These are phyloP conservation scores for Clarireedia homoeocarpa DNA, from an alignment of 2,329 filamentous ascomycete genomes.

Conservation along the genomic window DNA sequence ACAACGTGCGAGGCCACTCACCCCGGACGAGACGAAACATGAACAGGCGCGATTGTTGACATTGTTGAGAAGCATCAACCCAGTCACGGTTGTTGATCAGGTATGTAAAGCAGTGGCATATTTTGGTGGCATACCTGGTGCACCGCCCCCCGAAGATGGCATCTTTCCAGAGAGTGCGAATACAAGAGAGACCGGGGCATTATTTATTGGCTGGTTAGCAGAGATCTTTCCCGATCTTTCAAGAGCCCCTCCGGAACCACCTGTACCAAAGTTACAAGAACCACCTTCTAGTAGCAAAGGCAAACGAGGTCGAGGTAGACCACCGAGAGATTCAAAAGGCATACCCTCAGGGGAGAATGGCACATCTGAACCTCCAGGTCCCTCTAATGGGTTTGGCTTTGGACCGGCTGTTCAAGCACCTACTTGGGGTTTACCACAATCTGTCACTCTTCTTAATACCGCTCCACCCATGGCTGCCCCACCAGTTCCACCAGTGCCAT, in stretches of 20 bases:
- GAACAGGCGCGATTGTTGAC: constrained; percentile 54
- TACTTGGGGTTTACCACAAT: constrained; percentile 25
- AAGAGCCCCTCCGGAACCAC: constrained; percentile 16
- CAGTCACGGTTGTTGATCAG: constrained; percentile 50
- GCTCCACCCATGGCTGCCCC: constrained; percentile 14
- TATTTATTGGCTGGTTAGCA: constrained; percentile 54
- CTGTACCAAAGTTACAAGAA: constrained; percentile 8
- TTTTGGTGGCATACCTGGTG: constrained; percentile 52
- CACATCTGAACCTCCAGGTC: constrained; percentile 21
- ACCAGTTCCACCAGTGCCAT: constrained; percentile 9
- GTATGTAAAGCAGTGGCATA: constrained; percentile 55
- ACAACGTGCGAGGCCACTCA: constrained; percentile 29
- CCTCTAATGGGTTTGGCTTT: constrained; percentile 26
- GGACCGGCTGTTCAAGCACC: constrained; percentile 25
- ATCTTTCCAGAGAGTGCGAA: constrained; percentile 48
- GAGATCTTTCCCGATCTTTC: constrained; percentile 49
- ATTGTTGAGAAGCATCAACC: constrained; percentile 47
- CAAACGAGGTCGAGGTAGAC: constrained; percentile 24
- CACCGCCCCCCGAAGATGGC: constrained; percentile 41
- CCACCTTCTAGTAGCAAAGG: not conserved
- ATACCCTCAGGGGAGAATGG: constrained; percentile 4
- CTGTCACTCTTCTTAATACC: constrained; percentile 23
- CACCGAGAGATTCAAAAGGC: constrained; percentile 16
- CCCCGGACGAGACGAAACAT: constrained; percentile 44
- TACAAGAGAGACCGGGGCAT: constrained; percentile 47